These are phyloP conservation scores for Parastagonospora nodorum DNA, from an alignment of 2,329 filamentous ascomycete genomes.

Conservation along the genomic window DNA sequence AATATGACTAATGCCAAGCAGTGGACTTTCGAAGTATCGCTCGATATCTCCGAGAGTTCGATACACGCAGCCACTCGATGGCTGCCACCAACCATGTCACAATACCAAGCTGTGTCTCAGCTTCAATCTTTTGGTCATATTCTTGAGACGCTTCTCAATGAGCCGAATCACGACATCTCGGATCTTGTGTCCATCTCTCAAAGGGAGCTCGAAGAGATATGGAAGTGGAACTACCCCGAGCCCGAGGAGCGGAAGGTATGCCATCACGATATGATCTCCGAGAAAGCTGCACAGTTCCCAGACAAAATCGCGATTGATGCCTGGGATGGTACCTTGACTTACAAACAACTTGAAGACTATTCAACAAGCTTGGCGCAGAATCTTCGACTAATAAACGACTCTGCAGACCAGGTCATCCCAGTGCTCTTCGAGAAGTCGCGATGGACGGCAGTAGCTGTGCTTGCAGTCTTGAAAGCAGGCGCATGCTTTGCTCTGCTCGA, in stretches of 20 bases:
- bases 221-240: conserved; percentile 55
- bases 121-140: conserved; percentile 49
- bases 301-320: conserved; percentile 46
- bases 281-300: conserved; percentile 42
- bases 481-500: conserved; percentile 45
- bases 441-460: conserved; percentile 47
- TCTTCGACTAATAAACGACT: conserved; percentile 28
- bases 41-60: conserved; percentile 27
- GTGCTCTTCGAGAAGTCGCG: conserved; percentile 48
- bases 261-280: conserved; percentile 54
- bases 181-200: conserved; percentile 23
- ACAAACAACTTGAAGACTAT: conserved; percentile 41
- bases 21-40: conserved; percentile 37
- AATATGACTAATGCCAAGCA: conserved; percentile 4
- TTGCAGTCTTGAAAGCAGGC: conserved; percentile 49
- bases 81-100: conserved; percentile 48
- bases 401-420: conserved; percentile 40
- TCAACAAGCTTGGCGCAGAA: conserved; percentile 38
- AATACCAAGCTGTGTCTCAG: conserved; percentile 51
- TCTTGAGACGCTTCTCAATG: conserved; percentile 43
- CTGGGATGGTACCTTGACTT: conserved; percentile 46
- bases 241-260: conserved; percentile 52
- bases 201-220: conserved; percentile 53
- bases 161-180: conserved; percentile 16
- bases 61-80: conserved; percentile 50